Percentiles rank a stretch among this genome's conserved stretches.
These are phyloP conservation scores for Physocladia obscura DNA, from an alignment of 192 early-diverging fungal genomes.

Conservation along the genomic window DNA sequence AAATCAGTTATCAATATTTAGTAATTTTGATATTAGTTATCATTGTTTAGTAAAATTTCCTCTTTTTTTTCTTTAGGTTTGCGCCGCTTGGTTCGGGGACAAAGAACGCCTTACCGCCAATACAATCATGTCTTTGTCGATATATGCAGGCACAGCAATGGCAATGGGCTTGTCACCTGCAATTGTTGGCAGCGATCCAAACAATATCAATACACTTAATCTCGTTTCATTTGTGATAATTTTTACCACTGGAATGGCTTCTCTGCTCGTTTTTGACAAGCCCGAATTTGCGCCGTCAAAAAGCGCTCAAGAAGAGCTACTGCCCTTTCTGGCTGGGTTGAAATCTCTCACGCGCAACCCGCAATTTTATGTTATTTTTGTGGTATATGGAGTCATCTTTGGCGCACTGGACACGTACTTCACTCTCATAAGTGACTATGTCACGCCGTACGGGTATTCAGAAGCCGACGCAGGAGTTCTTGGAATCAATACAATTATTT, in stretches of 20 bases:
- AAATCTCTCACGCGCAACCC: constrained; percentile 12
- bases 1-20: background rate
- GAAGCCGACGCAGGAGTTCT: constrained; percentile 53
- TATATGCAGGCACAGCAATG: constrained; percentile 13
- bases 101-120: constrained; percentile 34
- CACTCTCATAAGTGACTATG: constrained; percentile 33
- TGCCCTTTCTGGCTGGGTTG: constrained; percentile 23
- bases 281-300: constrained; percentile 4
- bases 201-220: constrained; percentile 6
- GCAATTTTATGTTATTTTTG: constrained; percentile 22
- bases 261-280: constrained; percentile 12
- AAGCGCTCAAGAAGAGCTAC: constrained; percentile 3
- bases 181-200: constrained; percentile 4
- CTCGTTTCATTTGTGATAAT: constrained; percentile 3
- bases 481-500: constrained; percentile 58
- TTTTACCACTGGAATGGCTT: background rate
- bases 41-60: too few species aligned
- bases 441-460: constrained; percentile 34
- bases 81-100: constrained; percentile 30
- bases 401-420: constrained; percentile 34
- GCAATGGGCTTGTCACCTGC: constrained; percentile 10
- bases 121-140: constrained; percentile 25
- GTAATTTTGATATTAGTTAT: background rate
- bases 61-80: constrained; percentile 1
- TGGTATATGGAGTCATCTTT: constrained; percentile 5